A percentile compares a stretch with the other conserved stretches of the same genome.
phyloP scores from a whole-genome alignment of 2,329 filamentous ascomycete species.

The Colletotrichum orchidophilum region DNA sequence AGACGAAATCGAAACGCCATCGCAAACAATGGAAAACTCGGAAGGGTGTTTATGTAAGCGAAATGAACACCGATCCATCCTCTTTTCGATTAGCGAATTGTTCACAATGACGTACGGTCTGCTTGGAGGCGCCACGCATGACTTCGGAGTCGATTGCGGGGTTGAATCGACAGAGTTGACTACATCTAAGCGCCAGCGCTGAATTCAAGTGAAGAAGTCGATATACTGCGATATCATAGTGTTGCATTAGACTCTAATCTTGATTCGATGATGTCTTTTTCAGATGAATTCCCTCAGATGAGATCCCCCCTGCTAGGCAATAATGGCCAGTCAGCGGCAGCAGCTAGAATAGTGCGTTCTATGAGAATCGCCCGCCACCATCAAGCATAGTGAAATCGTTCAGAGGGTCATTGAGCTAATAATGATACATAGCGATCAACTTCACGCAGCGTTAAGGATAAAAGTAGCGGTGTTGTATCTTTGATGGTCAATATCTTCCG shows the following conservation, averaged over 20 bases:
- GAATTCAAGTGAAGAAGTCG: background rate
- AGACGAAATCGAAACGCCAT: background rate
- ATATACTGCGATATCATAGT: too few species aligned
- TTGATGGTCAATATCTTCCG: slow-evolving; percentile 4
- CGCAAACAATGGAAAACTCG: background rate
- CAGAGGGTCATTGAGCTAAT: background rate
- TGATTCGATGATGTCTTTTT: background rate
- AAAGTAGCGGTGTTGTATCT: background rate
- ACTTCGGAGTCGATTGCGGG: background rate
- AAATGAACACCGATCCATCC: background rate
- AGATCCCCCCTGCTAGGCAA: slow-evolving; percentile 1
- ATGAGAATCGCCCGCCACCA: background rate
- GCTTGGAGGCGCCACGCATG: background rate
- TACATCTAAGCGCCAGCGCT: background rate
- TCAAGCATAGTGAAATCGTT: background rate
- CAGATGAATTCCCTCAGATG: background rate
- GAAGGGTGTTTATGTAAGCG: background rate
- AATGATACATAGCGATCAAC: background rate
- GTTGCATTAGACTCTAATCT: background rate
- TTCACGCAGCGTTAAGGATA: background rate
- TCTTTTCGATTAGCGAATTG: background rate
- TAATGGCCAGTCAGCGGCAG: background rate
- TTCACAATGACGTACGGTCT: background rate
- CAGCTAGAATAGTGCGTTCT: background rate
- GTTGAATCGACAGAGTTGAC: background rate